Evolutionary conservation across 306 rosid species (phyloP).

Genomic region (Nissolia schottii): DNA sequence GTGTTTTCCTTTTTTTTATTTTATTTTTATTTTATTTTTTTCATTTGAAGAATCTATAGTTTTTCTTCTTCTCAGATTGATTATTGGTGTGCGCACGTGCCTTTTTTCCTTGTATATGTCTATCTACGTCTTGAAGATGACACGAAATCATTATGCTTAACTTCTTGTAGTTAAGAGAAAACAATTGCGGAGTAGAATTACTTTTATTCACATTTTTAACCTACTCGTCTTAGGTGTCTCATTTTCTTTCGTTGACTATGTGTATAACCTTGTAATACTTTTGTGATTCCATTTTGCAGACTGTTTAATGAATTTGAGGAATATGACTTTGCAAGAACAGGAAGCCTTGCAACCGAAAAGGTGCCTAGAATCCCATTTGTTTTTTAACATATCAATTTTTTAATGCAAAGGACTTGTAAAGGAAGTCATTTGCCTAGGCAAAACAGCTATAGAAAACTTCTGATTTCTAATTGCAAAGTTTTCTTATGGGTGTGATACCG

Average conservation of each 20-base stretch:
- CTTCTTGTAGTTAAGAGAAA: background rate
- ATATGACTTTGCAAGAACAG: conserved; percentile 85
- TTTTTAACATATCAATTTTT: background rate
- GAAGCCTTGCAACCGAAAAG: conserved; percentile 68
- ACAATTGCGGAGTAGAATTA: too few species aligned
- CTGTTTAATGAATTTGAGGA: conserved; percentile 76
- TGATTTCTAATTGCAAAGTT: background rate
- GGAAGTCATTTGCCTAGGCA: background rate
- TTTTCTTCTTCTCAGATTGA: background rate
- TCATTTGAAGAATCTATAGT: background rate
- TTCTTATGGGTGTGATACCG: background rate
- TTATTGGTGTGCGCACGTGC: background rate
- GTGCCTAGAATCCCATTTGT: conserved; percentile 24
- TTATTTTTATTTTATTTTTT: too few species aligned
- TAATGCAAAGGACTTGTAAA: background rate
- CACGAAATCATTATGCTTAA: background rate
- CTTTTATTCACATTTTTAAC: background rate
- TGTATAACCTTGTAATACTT: background rate
- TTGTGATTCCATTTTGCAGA: conserved; percentile 36
- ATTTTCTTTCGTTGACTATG: background rate
- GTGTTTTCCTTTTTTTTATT: too few species aligned
- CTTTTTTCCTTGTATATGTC: background rate
- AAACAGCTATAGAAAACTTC: background rate
- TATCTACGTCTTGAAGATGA: background rate
- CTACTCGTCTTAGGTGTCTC: background rate